Percentiles rank a stretch among this genome's conserved stretches.
These are phyloP conservation scores for Aspergillus transmontanensis DNA, from an alignment of 2,329 filamentous ascomycete genomes.

Conservation along the genomic window DNA sequence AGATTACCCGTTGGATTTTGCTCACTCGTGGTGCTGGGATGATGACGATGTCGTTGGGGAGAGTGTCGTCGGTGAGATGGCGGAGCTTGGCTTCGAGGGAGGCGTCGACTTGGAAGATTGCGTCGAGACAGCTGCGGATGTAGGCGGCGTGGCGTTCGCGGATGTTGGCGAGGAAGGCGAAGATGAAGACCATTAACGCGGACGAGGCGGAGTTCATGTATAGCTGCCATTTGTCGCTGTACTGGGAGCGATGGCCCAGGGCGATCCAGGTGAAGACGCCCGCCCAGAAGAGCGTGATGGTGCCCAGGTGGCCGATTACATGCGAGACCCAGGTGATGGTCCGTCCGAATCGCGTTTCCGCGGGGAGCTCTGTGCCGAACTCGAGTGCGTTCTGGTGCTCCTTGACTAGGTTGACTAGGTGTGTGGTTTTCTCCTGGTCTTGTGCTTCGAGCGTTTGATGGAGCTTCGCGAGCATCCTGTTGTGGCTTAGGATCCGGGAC, in stretches of 20 bases:
- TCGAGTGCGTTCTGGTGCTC: neutral
- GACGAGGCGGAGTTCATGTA: conserved; percentile 46
- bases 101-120: conserved; percentile 21
- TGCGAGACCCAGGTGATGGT: neutral
- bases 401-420: neutral
- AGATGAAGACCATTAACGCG: conserved; percentile 45
- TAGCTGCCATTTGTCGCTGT: conserved; percentile 9
- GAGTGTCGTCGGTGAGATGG: neutral
- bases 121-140: conserved; percentile 15
- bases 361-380: conserved; percentile 31
- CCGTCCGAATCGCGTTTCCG: conserved; percentile 19
- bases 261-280: conserved; percentile 8
- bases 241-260: neutral
- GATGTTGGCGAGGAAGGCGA: conserved; percentile 26
- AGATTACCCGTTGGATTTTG: conserved; percentile 40
- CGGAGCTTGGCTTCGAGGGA: conserved; percentile 12
- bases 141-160: conserved; percentile 23
- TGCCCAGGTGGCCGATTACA: conserved; percentile 4
- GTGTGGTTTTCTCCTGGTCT: neutral
- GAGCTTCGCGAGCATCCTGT: conserved; percentile 2
- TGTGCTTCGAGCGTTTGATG: neutral
- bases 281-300: conserved; percentile 1
- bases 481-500: conserved; percentile 13
- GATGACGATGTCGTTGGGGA: neutral
- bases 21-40: conserved; percentile 30